Conservation (phyloP, 2,329 filamentous ascomycete genomes). For the Xylariaceae sp. region DNA sequence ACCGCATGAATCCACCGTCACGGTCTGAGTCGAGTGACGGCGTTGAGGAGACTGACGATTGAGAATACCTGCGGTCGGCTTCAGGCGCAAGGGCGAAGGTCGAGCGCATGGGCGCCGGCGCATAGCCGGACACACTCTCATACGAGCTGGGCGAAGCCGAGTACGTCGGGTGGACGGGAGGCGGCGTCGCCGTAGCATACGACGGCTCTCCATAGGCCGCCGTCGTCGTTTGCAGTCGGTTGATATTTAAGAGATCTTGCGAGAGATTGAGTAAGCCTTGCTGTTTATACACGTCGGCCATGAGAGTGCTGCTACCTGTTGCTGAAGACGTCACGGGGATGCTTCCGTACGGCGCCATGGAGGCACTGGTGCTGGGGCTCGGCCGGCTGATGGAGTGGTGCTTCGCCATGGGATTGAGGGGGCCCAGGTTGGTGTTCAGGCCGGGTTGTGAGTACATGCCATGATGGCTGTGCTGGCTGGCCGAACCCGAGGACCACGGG, state of each 20-base stretch:
- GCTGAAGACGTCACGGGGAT: constrained; percentile 69
- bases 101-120: constrained; percentile 57
- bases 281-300: constrained; percentile 52
- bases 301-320: constrained; percentile 61
- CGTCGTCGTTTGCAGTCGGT: constrained; percentile 56
- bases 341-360: constrained; percentile 66
- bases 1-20: constrained; percentile 28
- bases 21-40: constrained; percentile 43
- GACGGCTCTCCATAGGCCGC: constrained; percentile 66
- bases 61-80: constrained; percentile 68
- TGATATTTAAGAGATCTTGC: constrained; percentile 69
- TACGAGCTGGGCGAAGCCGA: constrained; percentile 65
- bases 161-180: constrained; percentile 62
- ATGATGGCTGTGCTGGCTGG: constrained; percentile 50
- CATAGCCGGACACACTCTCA: constrained; percentile 67
- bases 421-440: constrained; percentile 53
- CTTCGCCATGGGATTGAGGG: constrained; percentile 52
- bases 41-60: constrained; percentile 67
- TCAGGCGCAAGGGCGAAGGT: constrained; percentile 54
- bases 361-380: constrained; percentile 51
- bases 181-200: constrained; percentile 61
- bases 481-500: constrained; percentile 68
- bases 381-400: constrained; percentile 50
- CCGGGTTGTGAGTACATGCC: constrained; percentile 56
- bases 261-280: constrained; percentile 64